These are phyloP conservation scores for Botrytis paeoniae DNA, from an alignment of 2,329 filamentous ascomycete genomes.

Conservation along the genomic window DNA sequence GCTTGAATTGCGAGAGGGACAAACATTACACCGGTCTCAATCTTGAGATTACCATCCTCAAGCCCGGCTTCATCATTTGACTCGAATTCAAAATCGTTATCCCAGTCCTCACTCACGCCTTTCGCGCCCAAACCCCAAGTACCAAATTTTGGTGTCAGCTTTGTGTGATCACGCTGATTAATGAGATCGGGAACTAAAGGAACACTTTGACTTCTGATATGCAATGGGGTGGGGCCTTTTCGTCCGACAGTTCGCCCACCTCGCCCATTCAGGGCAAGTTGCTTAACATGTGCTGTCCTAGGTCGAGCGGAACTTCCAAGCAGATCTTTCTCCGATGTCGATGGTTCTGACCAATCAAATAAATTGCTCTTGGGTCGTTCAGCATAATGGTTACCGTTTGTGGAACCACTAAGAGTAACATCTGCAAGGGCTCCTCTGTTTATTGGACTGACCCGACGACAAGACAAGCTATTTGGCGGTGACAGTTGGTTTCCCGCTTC, in stretches of 20 bases:
- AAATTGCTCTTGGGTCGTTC: slow-evolving; percentile 64
- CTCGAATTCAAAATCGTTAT: slow-evolving; percentile 79
- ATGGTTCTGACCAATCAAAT: slow-evolving; percentile 75
- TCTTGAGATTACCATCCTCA: slow-evolving; percentile 42
- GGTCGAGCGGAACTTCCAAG: slow-evolving; percentile 61
- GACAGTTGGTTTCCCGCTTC: slow-evolving; percentile 56
- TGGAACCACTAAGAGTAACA: slow-evolving; percentile 48
- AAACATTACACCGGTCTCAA: slow-evolving; percentile 52
- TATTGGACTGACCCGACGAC: slow-evolving; percentile 51
- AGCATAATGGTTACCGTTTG: slow-evolving; percentile 36
- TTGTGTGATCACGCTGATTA: slow-evolving; percentile 48
- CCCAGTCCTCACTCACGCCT: slow-evolving; percentile 81
- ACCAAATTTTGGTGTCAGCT: slow-evolving; percentile 69
- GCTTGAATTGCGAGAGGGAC: slow-evolving; percentile 78
- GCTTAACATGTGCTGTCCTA: slow-evolving; percentile 74
- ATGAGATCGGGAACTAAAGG: slow-evolving; percentile 64
- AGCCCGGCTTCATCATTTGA: slow-evolving; percentile 39
- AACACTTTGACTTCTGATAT: slow-evolving; percentile 78
- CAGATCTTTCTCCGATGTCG: slow-evolving; percentile 58
- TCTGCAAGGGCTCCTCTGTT: slow-evolving; percentile 53
- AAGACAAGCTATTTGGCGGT: slow-evolving; percentile 53
- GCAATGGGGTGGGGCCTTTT: slow-evolving; percentile 61
- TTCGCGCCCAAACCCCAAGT: slow-evolving; percentile 81
- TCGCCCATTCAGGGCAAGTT: slow-evolving; percentile 61
- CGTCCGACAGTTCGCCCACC: slow-evolving; percentile 66